Evolutionary conservation across 2,329 filamentous ascomycete genomes (phyloP), one percentile per base, ranked within the genome.

Genomic region (Ophiostoma ulmi): DNA sequence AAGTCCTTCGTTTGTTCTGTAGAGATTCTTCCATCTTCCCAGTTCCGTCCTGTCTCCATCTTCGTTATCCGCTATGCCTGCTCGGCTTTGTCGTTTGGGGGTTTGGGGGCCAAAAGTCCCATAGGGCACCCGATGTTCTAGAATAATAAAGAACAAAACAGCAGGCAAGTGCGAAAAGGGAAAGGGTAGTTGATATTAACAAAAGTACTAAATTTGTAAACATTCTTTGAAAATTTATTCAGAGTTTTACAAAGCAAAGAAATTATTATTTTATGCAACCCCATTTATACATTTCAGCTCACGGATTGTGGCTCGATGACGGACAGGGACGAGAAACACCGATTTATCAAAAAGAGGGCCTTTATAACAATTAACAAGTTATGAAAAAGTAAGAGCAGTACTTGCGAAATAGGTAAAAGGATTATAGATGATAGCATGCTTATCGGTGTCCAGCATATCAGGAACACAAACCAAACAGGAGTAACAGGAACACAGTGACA

Each of bases 131-230:
- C 39, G 39, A 22, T 17, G 63, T 67, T 44, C 38, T 44, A 67
- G 65, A 67, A 67, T 14, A 41, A 31, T 44, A 67, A 67, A 48
- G 39, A 48, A 67, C 38, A 41, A 67, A 39, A 6, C 22, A 31
- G 22, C 36, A 17, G 64, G 39, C 38, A 8, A n/a, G 64, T 22
- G 10, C 36, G 35, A 48, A 41, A 67, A 48, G 39, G 26, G 39
- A 67, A 48, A 67, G 65, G 26, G 39, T 31, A 63, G 58, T 35
- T 63, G 22, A 2, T 58, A 31, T 31, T 31, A 7, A 7, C 8
- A n/a, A 13, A 13, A 10, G 6, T 20, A 17, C 13, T 4, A 31
- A 48, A 14, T 2, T 1, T n/a, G 13, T 17, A n/a, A 61, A 61
- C 22, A 31, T 26, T 35, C 26, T 35, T 55, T 55, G 17, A n/a